These are phyloP conservation scores for Talaromyces sp. DNA, from an alignment of 2,329 filamentous ascomycete genomes.

Conservation along the genomic window DNA sequence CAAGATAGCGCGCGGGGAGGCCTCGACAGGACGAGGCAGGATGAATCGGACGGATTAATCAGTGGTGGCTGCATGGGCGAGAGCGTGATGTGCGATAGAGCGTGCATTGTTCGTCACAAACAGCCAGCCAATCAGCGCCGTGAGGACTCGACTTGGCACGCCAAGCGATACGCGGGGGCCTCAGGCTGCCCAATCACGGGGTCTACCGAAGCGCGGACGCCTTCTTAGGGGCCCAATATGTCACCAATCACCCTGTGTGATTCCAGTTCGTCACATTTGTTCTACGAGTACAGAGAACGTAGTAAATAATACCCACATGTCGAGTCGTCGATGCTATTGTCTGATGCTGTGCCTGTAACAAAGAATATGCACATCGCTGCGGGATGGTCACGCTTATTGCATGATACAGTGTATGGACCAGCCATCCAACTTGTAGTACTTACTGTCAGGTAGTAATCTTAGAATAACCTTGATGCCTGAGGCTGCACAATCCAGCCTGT, in stretches of 20 bases:
- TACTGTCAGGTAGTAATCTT: too few species aligned
- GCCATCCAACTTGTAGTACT: background rate
- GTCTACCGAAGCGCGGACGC: slow-evolving; percentile 5
- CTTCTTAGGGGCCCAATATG: background rate
- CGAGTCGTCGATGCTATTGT: background rate
- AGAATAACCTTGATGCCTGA: background rate
- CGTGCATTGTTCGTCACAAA: slow-evolving; percentile 15
- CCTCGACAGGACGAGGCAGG: background rate
- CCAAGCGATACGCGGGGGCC: background rate
- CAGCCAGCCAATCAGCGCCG: background rate
- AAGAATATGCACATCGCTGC: background rate
- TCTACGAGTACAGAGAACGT: too few species aligned
- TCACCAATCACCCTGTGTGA: background rate
- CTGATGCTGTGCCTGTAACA: background rate
- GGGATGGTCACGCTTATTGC: slow-evolving; percentile 5
- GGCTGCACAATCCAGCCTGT: background rate
- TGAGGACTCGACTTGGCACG: background rate
- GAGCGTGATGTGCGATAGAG: background rate
- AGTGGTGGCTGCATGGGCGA: background rate
- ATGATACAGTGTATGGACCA: background rate
- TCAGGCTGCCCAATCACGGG: slow-evolving; percentile 11
- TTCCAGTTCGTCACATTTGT: background rate
- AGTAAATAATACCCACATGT: background rate
- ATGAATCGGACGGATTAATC: background rate
- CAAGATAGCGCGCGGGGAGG: slow-evolving; percentile 5